Conservation (phyloP, 768 basidiomycete genomes). For the Tephrocybe sp. region DNA sequence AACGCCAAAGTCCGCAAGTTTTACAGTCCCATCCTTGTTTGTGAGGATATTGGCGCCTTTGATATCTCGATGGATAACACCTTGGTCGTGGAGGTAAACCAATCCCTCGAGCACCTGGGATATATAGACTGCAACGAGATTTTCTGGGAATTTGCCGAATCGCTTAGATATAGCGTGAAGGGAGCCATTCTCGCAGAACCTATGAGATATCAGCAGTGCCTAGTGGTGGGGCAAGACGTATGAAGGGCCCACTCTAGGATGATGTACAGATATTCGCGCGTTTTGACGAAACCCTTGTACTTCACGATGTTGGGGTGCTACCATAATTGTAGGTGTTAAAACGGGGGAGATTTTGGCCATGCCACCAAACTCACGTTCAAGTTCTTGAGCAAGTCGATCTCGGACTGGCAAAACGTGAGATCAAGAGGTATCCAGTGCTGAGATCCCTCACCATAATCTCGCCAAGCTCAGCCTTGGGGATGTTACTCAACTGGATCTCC, state of each 20-base stretch:
- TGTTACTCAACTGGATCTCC: constrained; percentile 92
- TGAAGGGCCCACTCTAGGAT: constrained; percentile 75
- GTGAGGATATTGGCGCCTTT: constrained; percentile 99
- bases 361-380: constrained; percentile 63
- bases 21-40: constrained; percentile 97
- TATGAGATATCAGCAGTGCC: constrained; percentile 21
- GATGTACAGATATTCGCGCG: constrained; percentile 91
- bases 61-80: constrained; percentile 98
- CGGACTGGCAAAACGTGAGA: constrained; percentile 56
- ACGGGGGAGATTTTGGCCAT: not conserved
- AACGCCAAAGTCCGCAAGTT: constrained; percentile 99
- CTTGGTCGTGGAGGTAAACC: constrained; percentile 97
- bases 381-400: constrained; percentile 97
- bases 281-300: constrained; percentile 97
- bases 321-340: constrained; percentile 1
- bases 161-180: constrained; percentile 93
- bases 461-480: constrained; percentile 88
- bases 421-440: constrained; percentile 1
- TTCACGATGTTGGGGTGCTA: constrained; percentile 98
- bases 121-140: constrained; percentile 93
- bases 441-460: constrained; percentile 86
- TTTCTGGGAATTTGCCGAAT: constrained; percentile 98
- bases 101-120: constrained; percentile 95
- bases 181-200: constrained; percentile 98
- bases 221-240: not conserved